Evolutionary conservation across 805 yeast species (phyloP).

Genomic region (Candida wancherniae): DNA sequence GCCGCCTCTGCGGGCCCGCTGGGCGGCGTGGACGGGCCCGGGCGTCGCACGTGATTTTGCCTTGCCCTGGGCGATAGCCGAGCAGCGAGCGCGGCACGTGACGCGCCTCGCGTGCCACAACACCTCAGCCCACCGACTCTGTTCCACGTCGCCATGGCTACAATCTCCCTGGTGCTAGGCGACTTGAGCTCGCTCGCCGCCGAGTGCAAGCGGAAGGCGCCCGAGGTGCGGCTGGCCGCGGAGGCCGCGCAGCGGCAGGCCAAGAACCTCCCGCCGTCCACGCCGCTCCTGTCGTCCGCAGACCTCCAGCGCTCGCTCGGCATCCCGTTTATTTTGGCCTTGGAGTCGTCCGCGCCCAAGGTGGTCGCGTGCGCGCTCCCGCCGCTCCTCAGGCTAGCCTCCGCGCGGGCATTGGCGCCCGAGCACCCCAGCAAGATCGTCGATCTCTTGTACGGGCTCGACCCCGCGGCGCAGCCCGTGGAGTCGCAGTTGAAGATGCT

Average conservation of each 20-base stretch:
- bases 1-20: no score
- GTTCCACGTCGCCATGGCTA: constrained; percentile 9
- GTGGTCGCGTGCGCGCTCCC: constrained; percentile 69
- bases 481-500: constrained; percentile 84
- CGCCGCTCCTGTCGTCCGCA: constrained; percentile 26
- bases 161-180: constrained; percentile 17
- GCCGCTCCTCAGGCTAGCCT: constrained; percentile 58
- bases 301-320: constrained; percentile 33
- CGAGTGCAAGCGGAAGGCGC: constrained; percentile 67
- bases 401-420: constrained; percentile 50
- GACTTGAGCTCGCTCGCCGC: constrained; percentile 60
- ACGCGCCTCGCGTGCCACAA: no score
- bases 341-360: constrained; percentile 71
- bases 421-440: constrained; percentile 51
- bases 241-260: constrained; percentile 19
- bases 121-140: neutral
- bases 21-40: no score
- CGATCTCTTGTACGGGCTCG: constrained; percentile 44
- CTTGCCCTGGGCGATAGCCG: no score
- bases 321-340: constrained; percentile 66
- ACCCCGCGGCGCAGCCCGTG: constrained; percentile 70
- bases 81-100: no score
- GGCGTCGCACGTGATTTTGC: no score
- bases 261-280: constrained; percentile 6
- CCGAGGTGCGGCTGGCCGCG: constrained; percentile 57